A percentile compares a stretch with the other conserved stretches of the same genome.
Evolutionary conservation across 257 asterid species (phyloP).

Genomic region (Gentiana straminea): DNA sequence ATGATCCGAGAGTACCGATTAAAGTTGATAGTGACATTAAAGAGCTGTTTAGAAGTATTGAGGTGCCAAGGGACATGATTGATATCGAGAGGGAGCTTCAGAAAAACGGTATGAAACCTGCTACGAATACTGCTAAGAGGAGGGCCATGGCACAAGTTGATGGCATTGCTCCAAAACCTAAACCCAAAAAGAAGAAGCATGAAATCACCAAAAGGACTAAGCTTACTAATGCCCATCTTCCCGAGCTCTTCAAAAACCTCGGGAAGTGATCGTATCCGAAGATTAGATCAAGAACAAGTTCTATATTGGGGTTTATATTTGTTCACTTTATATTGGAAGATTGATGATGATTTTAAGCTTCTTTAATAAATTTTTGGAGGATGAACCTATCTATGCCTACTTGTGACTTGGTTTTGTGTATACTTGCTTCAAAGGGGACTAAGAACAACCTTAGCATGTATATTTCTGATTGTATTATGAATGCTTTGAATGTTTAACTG

Average conservation of each 20-base stretch:
- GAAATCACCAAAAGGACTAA: slow-evolving; percentile 86
- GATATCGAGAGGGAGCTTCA: slow-evolving; percentile 81
- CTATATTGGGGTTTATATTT: no score
- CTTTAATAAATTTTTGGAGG: no score
- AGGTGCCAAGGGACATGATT: slow-evolving; percentile 60
- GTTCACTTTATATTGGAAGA: no score
- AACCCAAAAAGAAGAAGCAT: slow-evolving; percentile 9
- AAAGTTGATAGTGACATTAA: slow-evolving; percentile 5
- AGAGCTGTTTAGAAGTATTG: slow-evolving; percentile 25
- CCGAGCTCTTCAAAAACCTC: slow-evolving; percentile 50
- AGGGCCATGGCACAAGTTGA: slow-evolving; percentile 7
- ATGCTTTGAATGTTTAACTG: no score
- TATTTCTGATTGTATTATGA: no score
- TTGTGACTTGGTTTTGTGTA: no score
- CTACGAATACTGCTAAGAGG: slow-evolving; percentile 29
- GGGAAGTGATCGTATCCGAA: no score
- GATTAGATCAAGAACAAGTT: no score
- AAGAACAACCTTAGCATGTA: no score
- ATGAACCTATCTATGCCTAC: no score
- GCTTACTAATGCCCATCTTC: slow-evolving; percentile 87
- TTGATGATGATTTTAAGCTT: no score
- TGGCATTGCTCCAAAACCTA: slow-evolving; percentile 3
- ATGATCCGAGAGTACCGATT: slow-evolving; percentile 8
- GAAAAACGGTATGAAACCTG: slow-evolving; percentile 69
- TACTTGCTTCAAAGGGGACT: no score